A percentile compares a stretch with the other conserved stretches of the same genome.
These are phyloP conservation scores for Paecilomyces sp. DNA, from an alignment of 2,329 filamentous ascomycete genomes.

Conservation along the genomic window DNA sequence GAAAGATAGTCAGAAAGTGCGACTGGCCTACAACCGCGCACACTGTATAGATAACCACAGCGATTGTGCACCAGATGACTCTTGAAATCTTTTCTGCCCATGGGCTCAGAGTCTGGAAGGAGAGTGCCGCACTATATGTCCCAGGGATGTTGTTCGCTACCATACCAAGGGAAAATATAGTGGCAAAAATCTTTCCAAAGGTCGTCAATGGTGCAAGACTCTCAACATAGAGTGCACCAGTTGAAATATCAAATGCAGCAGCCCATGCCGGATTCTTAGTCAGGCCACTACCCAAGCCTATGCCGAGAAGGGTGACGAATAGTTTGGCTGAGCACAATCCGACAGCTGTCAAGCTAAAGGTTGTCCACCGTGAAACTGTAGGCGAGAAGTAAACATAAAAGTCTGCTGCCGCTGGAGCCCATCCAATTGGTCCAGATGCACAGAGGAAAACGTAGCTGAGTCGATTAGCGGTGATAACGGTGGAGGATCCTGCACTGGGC, in stretches of 20 bases:
- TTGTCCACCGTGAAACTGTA: slow-evolving; percentile 22
- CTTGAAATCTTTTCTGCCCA: slow-evolving; percentile 25
- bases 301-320: slow-evolving; percentile 22
- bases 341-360: background rate
- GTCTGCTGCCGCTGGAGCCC: slow-evolving; percentile 19
- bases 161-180: slow-evolving; percentile 29
- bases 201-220: slow-evolving; percentile 22
- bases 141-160: slow-evolving; percentile 30
- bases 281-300: slow-evolving; percentile 26
- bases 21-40: slow-evolving; percentile 30
- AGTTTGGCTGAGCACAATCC: slow-evolving; percentile 20
- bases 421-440: slow-evolving; percentile 17
- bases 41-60: background rate
- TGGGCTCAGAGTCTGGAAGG: slow-evolving; percentile 27
- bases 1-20: slow-evolving; percentile 28
- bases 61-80: slow-evolving; percentile 19
- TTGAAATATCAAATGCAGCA: slow-evolving; percentile 18
- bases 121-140: slow-evolving; percentile 29
- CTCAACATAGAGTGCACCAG: slow-evolving; percentile 26
- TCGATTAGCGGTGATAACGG: slow-evolving; percentile 9
- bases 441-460: slow-evolving; percentile 19
- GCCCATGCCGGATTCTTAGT: slow-evolving; percentile 18
- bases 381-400: slow-evolving; percentile 30
- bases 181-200: slow-evolving; percentile 28
- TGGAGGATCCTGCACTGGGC: slow-evolving; percentile 7